Evolutionary conservation across 2,329 filamentous ascomycete species (phyloP).

Genomic region (Myriosclerotinia duriaeana): DNA sequence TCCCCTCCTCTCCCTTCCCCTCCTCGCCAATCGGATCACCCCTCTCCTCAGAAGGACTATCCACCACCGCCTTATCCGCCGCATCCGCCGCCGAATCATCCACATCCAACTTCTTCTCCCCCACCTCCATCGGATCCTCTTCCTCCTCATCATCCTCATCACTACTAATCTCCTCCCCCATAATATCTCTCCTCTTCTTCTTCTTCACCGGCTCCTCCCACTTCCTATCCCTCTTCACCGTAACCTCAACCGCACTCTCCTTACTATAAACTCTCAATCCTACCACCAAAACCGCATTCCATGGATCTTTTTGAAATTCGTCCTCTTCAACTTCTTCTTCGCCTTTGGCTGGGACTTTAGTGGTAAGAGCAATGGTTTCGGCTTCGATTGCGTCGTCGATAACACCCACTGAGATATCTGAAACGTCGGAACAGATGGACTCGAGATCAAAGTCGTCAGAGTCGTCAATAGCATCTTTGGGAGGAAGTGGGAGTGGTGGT

Average conservation of each 20-base stretch:
- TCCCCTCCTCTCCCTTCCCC: neutral
- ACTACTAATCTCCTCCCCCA: slow-evolving; percentile 48
- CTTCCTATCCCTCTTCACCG: slow-evolving; percentile 32
- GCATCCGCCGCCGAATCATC: slow-evolving; percentile 26
- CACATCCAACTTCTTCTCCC: slow-evolving; percentile 24
- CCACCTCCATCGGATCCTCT: slow-evolving; percentile 18
- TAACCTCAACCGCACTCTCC: slow-evolving; percentile 38
- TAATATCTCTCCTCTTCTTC: slow-evolving; percentile 41
- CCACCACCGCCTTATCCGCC: slow-evolving; percentile 14
- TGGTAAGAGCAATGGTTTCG: slow-evolving; percentile 24
- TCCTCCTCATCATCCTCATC: slow-evolving; percentile 36
- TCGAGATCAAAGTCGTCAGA: slow-evolving; percentile 22
- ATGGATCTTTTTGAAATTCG: slow-evolving; percentile 56
- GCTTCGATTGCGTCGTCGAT: slow-evolving; percentile 31
- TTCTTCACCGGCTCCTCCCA: slow-evolving; percentile 31
- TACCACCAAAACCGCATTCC: slow-evolving; percentile 63
- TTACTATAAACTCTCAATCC: slow-evolving; percentile 61
- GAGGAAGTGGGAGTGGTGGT: neutral
- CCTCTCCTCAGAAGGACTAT: slow-evolving; percentile 14
- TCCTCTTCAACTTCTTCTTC: slow-evolving; percentile 50
- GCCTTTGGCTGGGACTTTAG: slow-evolving; percentile 18
- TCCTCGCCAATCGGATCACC: neutral
- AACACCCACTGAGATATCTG: slow-evolving; percentile 27
- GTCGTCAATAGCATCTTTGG: neutral
- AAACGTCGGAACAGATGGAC: slow-evolving; percentile 32